Evolutionary conservation across 2,329 filamentous ascomycete species (phyloP), one percentile per base, ranked within the genome.

Genomic region (Trichoderma atrobrunneum): DNA sequence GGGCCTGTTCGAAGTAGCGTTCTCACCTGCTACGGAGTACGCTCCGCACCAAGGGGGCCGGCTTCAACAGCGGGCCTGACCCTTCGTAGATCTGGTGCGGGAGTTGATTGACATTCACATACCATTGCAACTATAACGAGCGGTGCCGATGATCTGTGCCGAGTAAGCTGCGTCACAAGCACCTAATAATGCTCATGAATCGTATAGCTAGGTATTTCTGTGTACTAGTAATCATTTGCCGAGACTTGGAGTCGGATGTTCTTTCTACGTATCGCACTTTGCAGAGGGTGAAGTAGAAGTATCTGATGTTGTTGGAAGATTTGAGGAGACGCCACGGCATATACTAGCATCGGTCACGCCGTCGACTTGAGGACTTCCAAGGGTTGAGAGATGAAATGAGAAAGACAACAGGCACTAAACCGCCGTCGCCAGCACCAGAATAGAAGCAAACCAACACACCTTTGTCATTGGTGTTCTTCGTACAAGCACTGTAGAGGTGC

Each of bases 21-120:
- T 67, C 34, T 67, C 51, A 57, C 64, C 51, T 43, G 32, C 16
- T 39, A 39, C 39, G 39, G 39, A 43, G 18, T 43, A 5, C 30
- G 51, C 64, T 67, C 64, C 64, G 51, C 51, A 54, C 32, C 24
- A 57, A 51, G 54, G 51, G 32, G 51, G 30, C 57, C 51, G 34
- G 64, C 32, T 39, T 30, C 51, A 67, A 34, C 51, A 67, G 54
- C 64, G 64, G 64, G 54, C 64, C 64, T 59, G 34, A 18, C 24
- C 48, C n/a, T 65, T 43, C 18, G 64, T 30, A 57, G 64, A 67
- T 67, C 64, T 59, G 64, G 64, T 26, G 21, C 64, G 64, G 64
- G 64, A 67, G 18, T 67, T 67, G 54, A 57, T 51, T 66, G 63
- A 66, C 43, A 54, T 26, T 21, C 34, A 10, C 5, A 51, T 67